Base-by-base conservation (phyloP, 2,329 filamentous ascomycete genomes). In the Paecilomyces dactylethromorphus region DNA sequence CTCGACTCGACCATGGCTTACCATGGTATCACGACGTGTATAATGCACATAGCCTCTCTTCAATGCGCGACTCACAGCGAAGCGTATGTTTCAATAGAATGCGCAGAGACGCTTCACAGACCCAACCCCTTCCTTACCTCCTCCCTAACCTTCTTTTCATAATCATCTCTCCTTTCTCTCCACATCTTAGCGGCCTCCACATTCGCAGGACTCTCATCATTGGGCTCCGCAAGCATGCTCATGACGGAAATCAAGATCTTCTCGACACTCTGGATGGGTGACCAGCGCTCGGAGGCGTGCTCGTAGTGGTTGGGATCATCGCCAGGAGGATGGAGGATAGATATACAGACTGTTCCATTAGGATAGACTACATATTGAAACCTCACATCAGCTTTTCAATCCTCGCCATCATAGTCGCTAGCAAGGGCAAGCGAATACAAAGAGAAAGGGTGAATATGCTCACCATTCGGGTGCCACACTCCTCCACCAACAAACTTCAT, bases 291-390 rank as follows among this genome's bases (percentile, higher is more conserved):
- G 1, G 89, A 92, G 7, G 94, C 93, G 68, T 93, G 90, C 77
- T 97, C 93, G 82, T 97, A 97, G 80, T 96, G 92, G 79, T 97
- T 97, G 57, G 94, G 94, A 76, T 97, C 93, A 78, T 97, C 93
- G 69, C 94, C 93, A 2, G 93, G 93, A 2, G 93, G 89, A 76
- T 97, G 93, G 1, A 97, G 87, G 78, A 97, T 97, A n/a, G 91
- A 96, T 70, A 97, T 97, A 79, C 93, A 97, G 67, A 97, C 94
- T 18, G 93, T 84, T 63, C 93, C 93, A 72, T 89, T 93, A 15
- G 89, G 84, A 74, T 97, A 97, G 56, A 97, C 92, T 96, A 64
- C 49, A 33, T 4, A 21, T 29, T 7, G 22, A 51, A 53, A 52
- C 22, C 32, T 53, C 18, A 56, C 3, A 54, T 62, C 26, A 57